Percentiles rank a stretch among this genome's conserved stretches.
Evolutionary conservation across 2,329 filamentous ascomycete species (phyloP).

Genomic region (Penicillium expansum): DNA sequence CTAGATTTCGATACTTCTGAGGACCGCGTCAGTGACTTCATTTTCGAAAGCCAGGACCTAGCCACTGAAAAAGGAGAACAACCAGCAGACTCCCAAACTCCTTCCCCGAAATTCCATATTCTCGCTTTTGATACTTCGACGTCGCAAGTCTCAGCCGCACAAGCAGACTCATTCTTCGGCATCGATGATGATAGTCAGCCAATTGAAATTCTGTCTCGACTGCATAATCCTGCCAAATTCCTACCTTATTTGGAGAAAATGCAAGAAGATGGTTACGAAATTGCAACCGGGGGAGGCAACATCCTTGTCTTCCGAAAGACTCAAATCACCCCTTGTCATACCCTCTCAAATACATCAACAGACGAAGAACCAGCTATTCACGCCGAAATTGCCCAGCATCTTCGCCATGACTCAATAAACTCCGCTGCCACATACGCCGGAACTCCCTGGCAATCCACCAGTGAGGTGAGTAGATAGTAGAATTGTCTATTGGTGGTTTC

Average conservation of each 20-base stretch:
- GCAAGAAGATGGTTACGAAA: constrained; percentile 42
- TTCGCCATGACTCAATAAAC: constrained; percentile 12
- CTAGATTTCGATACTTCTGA: constrained; percentile 4
- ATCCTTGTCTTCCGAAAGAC: constrained; percentile 40
- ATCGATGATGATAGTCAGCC: constrained; percentile 25
- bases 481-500: constrained; percentile 20
- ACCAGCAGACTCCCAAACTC: background rate
- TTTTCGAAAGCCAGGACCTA: constrained; percentile 1
- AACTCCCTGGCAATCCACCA: constrained; percentile 9
- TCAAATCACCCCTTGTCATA: background rate
- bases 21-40: constrained; percentile 11
- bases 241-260: constrained; percentile 40
- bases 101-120: constrained; percentile 29
- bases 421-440: background rate
- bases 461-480: constrained; percentile 26
- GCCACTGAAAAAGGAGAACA: background rate
- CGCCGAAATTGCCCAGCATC: constrained; percentile 9
- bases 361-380: constrained; percentile 9
- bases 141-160: constrained; percentile 30
- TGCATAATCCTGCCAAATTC: constrained; percentile 44
- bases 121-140: constrained; percentile 39
- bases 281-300: constrained; percentile 42
- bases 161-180: constrained; percentile 34
- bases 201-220: constrained; percentile 36
- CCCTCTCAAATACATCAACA: background rate